A percentile compares a stretch with the other conserved stretches of the same genome.
These are phyloP conservation scores for Galerina sulciceps DNA, from an alignment of 768 basidiomycete genomes.

Conservation along the genomic window DNA sequence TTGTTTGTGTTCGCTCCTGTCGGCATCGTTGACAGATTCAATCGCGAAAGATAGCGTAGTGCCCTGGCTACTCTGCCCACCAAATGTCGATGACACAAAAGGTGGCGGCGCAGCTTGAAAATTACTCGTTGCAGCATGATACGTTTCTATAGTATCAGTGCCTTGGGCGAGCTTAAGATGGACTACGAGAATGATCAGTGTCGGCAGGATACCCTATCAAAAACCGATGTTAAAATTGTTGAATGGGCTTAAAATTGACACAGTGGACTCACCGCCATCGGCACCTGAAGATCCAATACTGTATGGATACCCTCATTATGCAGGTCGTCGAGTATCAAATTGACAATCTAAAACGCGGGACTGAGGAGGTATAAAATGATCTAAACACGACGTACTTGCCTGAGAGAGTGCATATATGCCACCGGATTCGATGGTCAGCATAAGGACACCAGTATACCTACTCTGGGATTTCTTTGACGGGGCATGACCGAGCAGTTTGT, in stretches of 20 bases:
- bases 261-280: background rate
- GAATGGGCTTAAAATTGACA: background rate
- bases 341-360: conserved; percentile 8
- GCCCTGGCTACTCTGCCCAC: no score
- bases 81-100: no score
- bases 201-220: background rate
- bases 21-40: no score
- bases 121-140: no score
- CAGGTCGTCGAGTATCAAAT: background rate
- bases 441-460: background rate
- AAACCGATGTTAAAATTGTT: background rate
- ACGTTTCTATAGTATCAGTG: background rate
- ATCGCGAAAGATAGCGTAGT: no score
- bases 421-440: conserved; percentile 6
- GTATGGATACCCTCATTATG: background rate
- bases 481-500: background rate
- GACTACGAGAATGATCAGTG: background rate
- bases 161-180: background rate
- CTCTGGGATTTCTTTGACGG: conserved; percentile 1
- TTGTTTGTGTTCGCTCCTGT: no score
- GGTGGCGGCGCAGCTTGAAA: no score
- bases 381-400: no score
- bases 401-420: conserved; percentile 3
- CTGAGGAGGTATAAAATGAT: no score
- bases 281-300: background rate